A percentile compares a stretch with the other conserved stretches of the same genome.
Evolutionary conservation across 345 rosid genomes (phyloP).

Genomic region (Carallia pectinifolia): DNA sequence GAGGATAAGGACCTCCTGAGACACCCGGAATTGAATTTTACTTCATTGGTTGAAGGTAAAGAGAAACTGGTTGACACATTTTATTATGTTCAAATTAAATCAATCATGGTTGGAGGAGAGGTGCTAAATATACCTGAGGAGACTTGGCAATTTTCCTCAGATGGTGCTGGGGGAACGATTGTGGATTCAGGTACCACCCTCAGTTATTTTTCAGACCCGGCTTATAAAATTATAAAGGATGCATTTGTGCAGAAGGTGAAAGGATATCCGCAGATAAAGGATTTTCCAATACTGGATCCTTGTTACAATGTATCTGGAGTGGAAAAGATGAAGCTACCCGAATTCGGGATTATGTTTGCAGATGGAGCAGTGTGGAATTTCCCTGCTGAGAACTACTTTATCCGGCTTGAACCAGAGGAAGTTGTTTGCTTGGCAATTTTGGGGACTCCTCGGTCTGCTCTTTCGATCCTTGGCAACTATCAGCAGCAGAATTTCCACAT

Average conservation of each 20-base stretch:
- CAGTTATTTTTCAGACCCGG: constrained; percentile 69
- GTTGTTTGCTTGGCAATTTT: constrained; percentile 79
- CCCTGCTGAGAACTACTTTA: constrained; percentile 80
- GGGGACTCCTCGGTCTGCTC: constrained; percentile 69
- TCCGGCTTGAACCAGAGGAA: constrained; percentile 50
- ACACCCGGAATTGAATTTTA: constrained; percentile 63
- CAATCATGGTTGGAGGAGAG: constrained; percentile 65
- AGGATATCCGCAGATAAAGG: constrained; percentile 50
- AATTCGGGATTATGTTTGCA: constrained; percentile 60
- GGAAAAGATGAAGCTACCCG: constrained; percentile 58
- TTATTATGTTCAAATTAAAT: constrained; percentile 73
- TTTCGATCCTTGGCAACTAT: constrained; percentile 85
- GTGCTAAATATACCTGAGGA: constrained; percentile 59
- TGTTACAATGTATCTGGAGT: constrained; percentile 86
- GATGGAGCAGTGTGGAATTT: constrained; percentile 91
- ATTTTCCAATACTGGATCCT: constrained; percentile 61
- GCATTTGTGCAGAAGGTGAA: constrained; percentile 61
- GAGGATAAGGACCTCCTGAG: constrained; percentile 57
- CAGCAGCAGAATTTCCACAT: constrained; percentile 89
- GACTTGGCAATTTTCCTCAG: constrained; percentile 60
- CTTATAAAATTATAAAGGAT: constrained; percentile 53
- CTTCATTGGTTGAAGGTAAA: constrained; percentile 55
- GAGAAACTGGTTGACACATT: constrained; percentile 63
- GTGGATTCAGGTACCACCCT: constrained; percentile 81
- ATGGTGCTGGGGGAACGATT: constrained; percentile 79